These are phyloP conservation scores for Caryopteris hybrid DNA, from an alignment of 305 asterid genomes.

Conservation along the genomic window DNA sequence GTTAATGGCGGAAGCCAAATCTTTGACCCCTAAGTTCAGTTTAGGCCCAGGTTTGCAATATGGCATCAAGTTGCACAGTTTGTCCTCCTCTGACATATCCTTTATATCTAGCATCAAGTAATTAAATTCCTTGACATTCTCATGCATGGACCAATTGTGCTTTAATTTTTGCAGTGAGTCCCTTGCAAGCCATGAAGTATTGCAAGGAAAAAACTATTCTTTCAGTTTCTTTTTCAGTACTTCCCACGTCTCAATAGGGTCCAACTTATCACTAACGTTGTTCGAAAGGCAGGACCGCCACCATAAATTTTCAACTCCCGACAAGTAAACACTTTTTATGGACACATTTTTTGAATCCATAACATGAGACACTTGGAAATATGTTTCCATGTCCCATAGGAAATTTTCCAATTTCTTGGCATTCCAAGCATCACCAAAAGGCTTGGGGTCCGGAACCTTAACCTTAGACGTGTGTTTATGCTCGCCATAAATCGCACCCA, in stretches of 20 bases:
- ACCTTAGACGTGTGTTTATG: too few relatives aligned
- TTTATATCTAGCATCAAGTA: background rate
- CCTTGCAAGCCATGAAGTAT: background rate
- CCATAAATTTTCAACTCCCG: background rate
- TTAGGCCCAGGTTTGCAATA: background rate
- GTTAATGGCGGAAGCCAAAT: accelerated
- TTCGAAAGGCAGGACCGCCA: background rate
- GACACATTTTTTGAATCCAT: background rate
- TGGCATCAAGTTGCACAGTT: background rate
- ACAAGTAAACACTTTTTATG: background rate
- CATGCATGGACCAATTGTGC: background rate
- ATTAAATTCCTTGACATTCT: background rate
- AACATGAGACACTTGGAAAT: background rate
- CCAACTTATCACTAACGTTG: background rate
- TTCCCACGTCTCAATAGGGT: background rate
- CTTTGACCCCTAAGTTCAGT: background rate
- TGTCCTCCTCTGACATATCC: background rate
- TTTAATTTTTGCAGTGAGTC: background rate
- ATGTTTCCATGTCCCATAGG: background rate
- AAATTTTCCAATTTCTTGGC: background rate
- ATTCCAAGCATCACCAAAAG: background rate
- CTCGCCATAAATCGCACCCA: too few relatives aligned
- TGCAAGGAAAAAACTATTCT: background rate
- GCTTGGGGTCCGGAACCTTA: background rate
- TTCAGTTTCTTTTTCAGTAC: background rate